A percentile compares a stretch with the other conserved stretches of the same genome.
Conservation (phyloP, 1,284 basidiomycete species). For the Sanghuangporus sanghuang region DNA sequence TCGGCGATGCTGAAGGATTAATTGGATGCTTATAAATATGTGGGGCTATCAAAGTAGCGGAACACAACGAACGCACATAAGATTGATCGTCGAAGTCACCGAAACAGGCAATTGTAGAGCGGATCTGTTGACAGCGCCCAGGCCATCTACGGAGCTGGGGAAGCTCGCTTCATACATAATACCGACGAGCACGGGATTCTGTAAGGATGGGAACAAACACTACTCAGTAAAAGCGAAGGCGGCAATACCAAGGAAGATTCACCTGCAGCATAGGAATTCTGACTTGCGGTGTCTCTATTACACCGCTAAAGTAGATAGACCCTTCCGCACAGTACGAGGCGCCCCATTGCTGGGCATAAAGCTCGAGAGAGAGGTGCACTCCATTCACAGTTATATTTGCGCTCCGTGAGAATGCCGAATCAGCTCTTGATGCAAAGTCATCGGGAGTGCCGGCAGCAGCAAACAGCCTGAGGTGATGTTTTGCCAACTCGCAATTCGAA, state of each 20-base stretch:
- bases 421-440: conserved; percentile 7
- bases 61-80: conserved; percentile 3
- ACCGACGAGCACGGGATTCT: conserved; percentile 16
- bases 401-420: background rate
- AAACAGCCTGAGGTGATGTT: conserved; percentile 9
- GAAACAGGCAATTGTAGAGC: background rate
- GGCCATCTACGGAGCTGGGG: background rate
- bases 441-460: conserved; percentile 2
- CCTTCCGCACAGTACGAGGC: conserved; percentile 1
- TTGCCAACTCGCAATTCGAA: conserved; percentile 11
- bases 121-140: background rate
- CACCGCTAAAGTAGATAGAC: background rate
- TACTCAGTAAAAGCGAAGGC: background rate
- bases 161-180: conserved; percentile 11
- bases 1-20: conserved; percentile 10
- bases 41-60: background rate
- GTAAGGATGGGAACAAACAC: background rate
- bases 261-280: conserved; percentile 13
- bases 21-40: background rate
- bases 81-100: conserved; percentile 10
- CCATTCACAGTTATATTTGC: conserved; percentile 16
- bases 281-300: conserved; percentile 12
- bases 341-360: conserved; percentile 15
- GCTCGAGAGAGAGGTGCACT: conserved; percentile 7
- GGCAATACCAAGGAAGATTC: background rate